A percentile compares a stretch with the other conserved stretches of the same genome.
phyloP scores from a whole-genome alignment of 306 rosid genomes.

The Lotus japonicus region DNA sequence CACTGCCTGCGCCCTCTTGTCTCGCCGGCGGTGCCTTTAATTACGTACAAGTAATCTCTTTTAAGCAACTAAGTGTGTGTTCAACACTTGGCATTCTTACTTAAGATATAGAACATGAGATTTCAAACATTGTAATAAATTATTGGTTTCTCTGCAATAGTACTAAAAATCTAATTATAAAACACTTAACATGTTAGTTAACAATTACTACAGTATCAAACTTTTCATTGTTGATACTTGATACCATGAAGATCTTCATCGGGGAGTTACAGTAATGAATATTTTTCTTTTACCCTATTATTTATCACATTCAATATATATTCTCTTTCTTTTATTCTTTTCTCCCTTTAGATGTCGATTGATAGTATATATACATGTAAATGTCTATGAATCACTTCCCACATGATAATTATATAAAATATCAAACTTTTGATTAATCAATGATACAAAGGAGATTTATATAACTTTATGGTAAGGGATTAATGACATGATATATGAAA shows the following conservation, averaged over 20 bases:
- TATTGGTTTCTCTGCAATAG: background rate
- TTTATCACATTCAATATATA: too few relatives aligned
- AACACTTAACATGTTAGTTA: background rate
- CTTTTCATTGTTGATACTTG: slow-evolving; percentile 5
- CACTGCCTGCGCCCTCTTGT: slow-evolving; percentile 24
- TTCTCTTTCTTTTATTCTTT: too few relatives aligned
- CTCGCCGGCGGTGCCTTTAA: slow-evolving; percentile 31
- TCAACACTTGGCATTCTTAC: slow-evolving; percentile 16
- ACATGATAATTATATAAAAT: too few relatives aligned
- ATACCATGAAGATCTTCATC: background rate
- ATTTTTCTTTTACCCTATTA: too few relatives aligned
- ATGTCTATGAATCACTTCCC: too few relatives aligned
- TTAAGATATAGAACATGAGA: background rate
- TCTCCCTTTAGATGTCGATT: too few relatives aligned
- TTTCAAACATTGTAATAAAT: background rate
- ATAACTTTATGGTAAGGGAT: too few relatives aligned
- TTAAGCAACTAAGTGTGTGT: background rate
- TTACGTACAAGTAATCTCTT: slow-evolving; percentile 17
- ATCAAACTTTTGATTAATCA: too few relatives aligned
- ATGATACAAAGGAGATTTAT: too few relatives aligned
- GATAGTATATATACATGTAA: too few relatives aligned
- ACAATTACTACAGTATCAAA: background rate
- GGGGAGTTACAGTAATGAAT: too few relatives aligned
- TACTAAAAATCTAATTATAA: background rate
- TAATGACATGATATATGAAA: background rate